Evolutionary conservation across 495 filamentous ascomycete genomes (phyloP).

Genomic region (Annulohypoxylon nitens): DNA sequence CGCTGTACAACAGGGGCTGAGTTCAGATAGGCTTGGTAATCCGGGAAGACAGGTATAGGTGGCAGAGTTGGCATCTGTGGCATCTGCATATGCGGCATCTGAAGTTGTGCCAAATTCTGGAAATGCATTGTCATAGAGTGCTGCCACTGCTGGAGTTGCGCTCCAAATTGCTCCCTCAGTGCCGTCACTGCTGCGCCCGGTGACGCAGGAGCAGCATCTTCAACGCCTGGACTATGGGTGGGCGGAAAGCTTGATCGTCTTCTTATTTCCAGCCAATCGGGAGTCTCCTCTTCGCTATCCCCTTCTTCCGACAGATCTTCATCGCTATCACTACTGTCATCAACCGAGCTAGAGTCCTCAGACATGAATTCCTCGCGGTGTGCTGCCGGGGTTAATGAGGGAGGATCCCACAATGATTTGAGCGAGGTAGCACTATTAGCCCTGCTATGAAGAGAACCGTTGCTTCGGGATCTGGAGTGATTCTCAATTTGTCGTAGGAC

Average conservation of each 20-base stretch:
- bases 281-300: conserved; percentile 54
- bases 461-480: conserved; percentile 69
- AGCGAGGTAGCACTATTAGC: conserved; percentile 75
- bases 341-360: conserved; percentile 51
- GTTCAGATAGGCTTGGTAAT: conserved; percentile 74
- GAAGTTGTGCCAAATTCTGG: conserved; percentile 63
- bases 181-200: conserved; percentile 75
- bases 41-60: conserved; percentile 71
- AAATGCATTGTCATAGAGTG: conserved; percentile 67
- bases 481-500: conserved; percentile 67
- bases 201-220: conserved; percentile 58
- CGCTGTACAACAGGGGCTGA: conserved; percentile 73
- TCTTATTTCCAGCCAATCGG: conserved; percentile 56
- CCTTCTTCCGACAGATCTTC: conserved; percentile 57
- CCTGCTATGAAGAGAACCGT: conserved; percentile 65
- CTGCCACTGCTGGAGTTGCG: conserved; percentile 85
- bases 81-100: conserved; percentile 77
- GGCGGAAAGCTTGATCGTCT: conserved; percentile 52
- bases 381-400: conserved; percentile 54
- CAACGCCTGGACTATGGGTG: conserved; percentile 50
- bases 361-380: conserved; percentile 53
- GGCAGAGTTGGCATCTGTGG: conserved; percentile 72
- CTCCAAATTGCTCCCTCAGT: conserved; percentile 80
- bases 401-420: conserved; percentile 70
- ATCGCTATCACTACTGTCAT: conserved; percentile 54